Conservation (phyloP, 129 eudicot species). For the Tagetes erecta region DNA sequence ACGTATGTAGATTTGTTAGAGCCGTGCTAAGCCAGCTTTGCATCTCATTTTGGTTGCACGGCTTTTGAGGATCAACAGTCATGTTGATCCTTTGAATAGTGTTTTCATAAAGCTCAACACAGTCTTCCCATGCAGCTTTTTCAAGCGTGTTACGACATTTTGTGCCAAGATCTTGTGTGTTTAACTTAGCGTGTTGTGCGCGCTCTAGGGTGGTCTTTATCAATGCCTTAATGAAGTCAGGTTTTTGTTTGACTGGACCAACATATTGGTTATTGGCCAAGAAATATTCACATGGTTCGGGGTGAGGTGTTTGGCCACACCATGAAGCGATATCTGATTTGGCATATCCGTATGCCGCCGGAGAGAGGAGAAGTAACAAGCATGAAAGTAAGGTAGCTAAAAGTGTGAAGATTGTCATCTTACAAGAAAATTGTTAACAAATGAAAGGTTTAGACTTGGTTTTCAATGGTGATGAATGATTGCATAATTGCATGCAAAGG, state of each 20-base stretch:
- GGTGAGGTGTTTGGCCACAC: slow-evolving; percentile 81
- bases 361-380: slow-evolving; percentile 27
- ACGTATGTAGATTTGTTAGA: slow-evolving; percentile 50
- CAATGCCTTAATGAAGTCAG: slow-evolving; percentile 56
- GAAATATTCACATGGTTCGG: slow-evolving; percentile 64
- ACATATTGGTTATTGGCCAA: slow-evolving; percentile 34
- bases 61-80: slow-evolving; percentile 43
- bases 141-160: slow-evolving; percentile 53
- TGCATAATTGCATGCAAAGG: slow-evolving; percentile 19
- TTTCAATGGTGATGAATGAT: slow-evolving; percentile 20
- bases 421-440: neutral
- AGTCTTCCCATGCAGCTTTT: slow-evolving; percentile 83
- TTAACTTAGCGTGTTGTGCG: slow-evolving; percentile 32
- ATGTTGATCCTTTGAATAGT: slow-evolving; percentile 50
- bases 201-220: slow-evolving; percentile 51
- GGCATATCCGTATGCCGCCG: slow-evolving; percentile 30
- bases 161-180: slow-evolving; percentile 49
- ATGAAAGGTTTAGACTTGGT: neutral
- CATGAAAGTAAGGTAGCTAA: slow-evolving; percentile 32
- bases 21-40: slow-evolving; percentile 58
- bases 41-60: slow-evolving; percentile 45
- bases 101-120: slow-evolving; percentile 62
- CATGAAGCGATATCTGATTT: slow-evolving; percentile 40
- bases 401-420: slow-evolving; percentile 29
- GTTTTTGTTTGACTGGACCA: slow-evolving; percentile 36